Evolutionary conservation across 2,329 filamentous ascomycete species (phyloP).

Genomic region (Ceratocystiopsis sp.): DNA sequence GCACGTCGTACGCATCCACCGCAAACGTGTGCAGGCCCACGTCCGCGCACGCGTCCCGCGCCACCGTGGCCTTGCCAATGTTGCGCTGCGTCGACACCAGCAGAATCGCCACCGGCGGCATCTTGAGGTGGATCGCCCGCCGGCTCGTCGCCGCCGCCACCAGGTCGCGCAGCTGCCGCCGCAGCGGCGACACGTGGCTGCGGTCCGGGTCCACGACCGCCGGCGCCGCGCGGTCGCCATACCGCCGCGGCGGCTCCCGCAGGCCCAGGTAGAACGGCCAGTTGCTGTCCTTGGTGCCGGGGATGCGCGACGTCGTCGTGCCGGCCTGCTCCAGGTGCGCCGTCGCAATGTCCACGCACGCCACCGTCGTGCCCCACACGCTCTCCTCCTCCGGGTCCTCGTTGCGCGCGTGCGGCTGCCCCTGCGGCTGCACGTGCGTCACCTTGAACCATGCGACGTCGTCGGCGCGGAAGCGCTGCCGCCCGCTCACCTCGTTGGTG

Average conservation of each 20-base stretch:
- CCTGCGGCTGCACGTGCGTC: constrained; percentile 48
- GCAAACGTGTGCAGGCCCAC: constrained; percentile 79
- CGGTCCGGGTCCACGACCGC: constrained; percentile 28
- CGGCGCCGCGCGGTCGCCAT: constrained; percentile 20
- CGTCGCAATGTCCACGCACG: constrained; percentile 67
- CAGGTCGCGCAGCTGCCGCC: constrained; percentile 62
- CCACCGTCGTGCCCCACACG: constrained; percentile 63
- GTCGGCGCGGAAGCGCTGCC: constrained; percentile 22
- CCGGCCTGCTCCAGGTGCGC: constrained; percentile 88
- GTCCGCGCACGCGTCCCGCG: constrained; percentile 62
- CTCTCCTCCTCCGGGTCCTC: constrained; percentile 47
- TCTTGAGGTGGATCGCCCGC: constrained; percentile 67
- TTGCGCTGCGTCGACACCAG: constrained; percentile 82
- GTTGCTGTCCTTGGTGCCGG: constrained; percentile 54
- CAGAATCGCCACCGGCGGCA: constrained; percentile 77
- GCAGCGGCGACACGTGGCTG: constrained; percentile 34
- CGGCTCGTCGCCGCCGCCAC: constrained; percentile 79
- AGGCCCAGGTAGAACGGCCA: constrained; percentile 86
- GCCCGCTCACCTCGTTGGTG: background rate
- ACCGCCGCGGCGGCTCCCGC: constrained; percentile 42
- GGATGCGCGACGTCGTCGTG: constrained; percentile 65
- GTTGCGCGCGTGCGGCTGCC: constrained; percentile 17
- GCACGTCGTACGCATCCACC: constrained; percentile 83
- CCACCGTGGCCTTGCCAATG: constrained; percentile 78
- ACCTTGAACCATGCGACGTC: constrained; percentile 88